Evolutionary conservation across 257 asterid species (phyloP).

Genomic region (Forsythia suspensa): DNA sequence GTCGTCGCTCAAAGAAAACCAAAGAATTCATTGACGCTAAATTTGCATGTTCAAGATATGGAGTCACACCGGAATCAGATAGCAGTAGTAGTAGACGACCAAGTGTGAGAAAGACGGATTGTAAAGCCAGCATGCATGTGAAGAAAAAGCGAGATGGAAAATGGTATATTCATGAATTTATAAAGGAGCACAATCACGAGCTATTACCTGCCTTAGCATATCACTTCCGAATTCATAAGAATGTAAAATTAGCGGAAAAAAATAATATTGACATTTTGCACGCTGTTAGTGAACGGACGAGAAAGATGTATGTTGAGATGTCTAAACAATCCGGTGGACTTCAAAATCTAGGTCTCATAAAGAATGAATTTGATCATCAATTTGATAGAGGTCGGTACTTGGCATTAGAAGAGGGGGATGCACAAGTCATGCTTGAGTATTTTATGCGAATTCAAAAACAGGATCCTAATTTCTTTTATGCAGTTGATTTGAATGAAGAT

Average conservation of each 20-base stretch:
- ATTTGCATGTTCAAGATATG: constrained; percentile 94
- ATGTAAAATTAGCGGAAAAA: constrained; percentile 86
- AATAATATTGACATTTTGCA: constrained; percentile 84
- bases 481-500: constrained; percentile 83
- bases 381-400: constrained; percentile 60
- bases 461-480: constrained; percentile 72
- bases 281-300: constrained; percentile 91
- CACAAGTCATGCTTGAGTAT: constrained; percentile 74
- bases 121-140: constrained; percentile 98
- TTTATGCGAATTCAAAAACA: constrained; percentile 80
- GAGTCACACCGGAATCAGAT: constrained; percentile 89
- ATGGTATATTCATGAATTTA: constrained; percentile 87
- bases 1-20: constrained; percentile 94
- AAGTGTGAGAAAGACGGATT: constrained; percentile 78
- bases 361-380: constrained; percentile 53
- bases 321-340: constrained; percentile 67
- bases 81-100: constrained; percentile 75
- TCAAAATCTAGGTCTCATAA: constrained; percentile 33
- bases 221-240: constrained; percentile 89
- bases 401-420: constrained; percentile 88
- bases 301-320: constrained; percentile 97
- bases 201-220: constrained; percentile 95
- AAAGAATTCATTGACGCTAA: constrained; percentile 97
- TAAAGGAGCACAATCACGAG: constrained; percentile 94
- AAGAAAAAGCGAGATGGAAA: constrained; percentile 88